A percentile compares a stretch with the other conserved stretches of the same genome.
Evolutionary conservation across 2,329 filamentous ascomycete genomes (phyloP).

Genomic region (Stenocarpella maydis): DNA sequence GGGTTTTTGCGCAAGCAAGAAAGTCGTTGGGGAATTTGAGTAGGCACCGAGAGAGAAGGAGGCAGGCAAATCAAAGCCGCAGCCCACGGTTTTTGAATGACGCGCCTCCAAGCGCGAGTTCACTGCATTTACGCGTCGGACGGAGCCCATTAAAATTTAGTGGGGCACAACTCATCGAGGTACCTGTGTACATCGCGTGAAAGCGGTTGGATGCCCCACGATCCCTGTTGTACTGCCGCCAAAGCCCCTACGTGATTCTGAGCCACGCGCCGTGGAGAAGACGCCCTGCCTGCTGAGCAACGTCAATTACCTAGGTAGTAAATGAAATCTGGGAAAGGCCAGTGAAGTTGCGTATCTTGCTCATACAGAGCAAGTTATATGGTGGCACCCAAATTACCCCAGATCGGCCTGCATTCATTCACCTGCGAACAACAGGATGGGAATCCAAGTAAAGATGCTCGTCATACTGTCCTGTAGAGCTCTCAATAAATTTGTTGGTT

Average conservation of each 20-base stretch:
- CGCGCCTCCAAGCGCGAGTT: slow-evolving; percentile 26
- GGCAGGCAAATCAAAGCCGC: slow-evolving; percentile 23
- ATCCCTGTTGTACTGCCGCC: not conserved
- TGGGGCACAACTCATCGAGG: not conserved
- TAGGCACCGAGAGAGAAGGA: slow-evolving; percentile 18
- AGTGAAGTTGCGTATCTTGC: not conserved
- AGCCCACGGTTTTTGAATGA: slow-evolving; percentile 27
- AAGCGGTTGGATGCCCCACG: not conserved
- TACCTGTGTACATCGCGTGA: not conserved
- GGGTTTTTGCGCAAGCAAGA: not conserved
- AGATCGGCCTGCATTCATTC: too few relatives aligned
- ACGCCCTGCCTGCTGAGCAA: not conserved
- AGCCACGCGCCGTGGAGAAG: not conserved
- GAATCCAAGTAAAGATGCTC: not conserved
- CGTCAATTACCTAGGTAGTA: too few relatives aligned
- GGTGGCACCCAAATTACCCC: too few relatives aligned
- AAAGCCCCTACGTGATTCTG: not conserved
- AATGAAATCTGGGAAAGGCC: not conserved
- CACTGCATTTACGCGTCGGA: slow-evolving; percentile 14
- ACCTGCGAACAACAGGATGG: not conserved
- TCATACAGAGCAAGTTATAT: too few relatives aligned
- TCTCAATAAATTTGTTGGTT: not conserved
- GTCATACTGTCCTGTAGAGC: not conserved
- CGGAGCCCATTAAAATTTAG: slow-evolving; percentile 24
- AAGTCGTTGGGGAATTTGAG: slow-evolving; percentile 3